These are phyloP conservation scores for Sclerotinia trifoliorum DNA, from an alignment of 2,329 filamentous ascomycete genomes.

Conservation along the genomic window DNA sequence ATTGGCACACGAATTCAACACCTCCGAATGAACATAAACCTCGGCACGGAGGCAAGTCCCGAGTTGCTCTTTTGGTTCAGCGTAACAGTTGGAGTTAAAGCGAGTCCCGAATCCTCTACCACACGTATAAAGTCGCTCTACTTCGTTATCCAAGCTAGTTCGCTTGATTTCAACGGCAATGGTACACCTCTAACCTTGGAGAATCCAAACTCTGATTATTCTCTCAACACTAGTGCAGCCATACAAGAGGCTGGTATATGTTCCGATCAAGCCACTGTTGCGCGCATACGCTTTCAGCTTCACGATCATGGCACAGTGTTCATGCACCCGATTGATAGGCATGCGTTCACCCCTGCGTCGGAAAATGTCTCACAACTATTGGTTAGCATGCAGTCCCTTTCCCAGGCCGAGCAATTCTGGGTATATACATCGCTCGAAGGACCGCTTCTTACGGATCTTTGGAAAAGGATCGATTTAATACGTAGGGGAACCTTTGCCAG, in stretches of 20 bases:
- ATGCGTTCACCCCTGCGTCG: too few relatives aligned
- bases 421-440: too few relatives aligned
- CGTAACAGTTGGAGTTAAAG: background rate
- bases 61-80: slow-evolving; percentile 11
- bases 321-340: too few relatives aligned
- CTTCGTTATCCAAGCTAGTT: background rate
- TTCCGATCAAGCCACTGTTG: too few relatives aligned
- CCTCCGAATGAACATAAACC: slow-evolving; percentile 6
- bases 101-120: background rate
- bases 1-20: background rate
- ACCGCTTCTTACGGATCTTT: background rate
- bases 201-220: background rate
- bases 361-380: too few relatives aligned
- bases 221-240: background rate
- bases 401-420: too few relatives aligned
- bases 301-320: too few relatives aligned
- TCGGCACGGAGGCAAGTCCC: background rate
- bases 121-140: background rate
- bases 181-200: background rate
- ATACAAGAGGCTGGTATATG: background rate
- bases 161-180: background rate
- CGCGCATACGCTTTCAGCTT: too few relatives aligned
- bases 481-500: background rate
- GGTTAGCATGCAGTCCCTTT: too few relatives aligned
- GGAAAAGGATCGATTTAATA: background rate